These are phyloP conservation scores for Globisporangium heterothallicum DNA, from an alignment of 352 stramenopile genomes.

Conservation along the genomic window DNA sequence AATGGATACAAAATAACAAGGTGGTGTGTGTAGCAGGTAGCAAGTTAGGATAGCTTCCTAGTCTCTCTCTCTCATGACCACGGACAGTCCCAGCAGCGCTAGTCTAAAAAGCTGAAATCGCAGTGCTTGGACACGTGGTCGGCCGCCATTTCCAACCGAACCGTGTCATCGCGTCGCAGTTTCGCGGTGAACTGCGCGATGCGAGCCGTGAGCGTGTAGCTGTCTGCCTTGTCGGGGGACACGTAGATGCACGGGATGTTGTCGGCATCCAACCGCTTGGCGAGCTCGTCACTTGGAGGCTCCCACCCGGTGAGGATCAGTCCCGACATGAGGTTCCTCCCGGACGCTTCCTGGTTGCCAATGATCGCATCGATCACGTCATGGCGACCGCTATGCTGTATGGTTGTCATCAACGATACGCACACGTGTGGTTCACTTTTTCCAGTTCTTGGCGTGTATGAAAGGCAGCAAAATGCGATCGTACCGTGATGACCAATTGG, in stretches of 20 bases:
- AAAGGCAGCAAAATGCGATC: background rate
- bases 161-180: conserved; percentile 65
- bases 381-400: conserved; percentile 68
- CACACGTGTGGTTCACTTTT: no score
- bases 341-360: conserved; percentile 73
- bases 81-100: no score
- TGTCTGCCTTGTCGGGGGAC: conserved; percentile 75
- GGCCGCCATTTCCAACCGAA: conserved; percentile 69
- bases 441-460: no score
- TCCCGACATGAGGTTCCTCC: conserved; percentile 63
- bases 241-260: conserved; percentile 88
- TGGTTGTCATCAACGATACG: no score
- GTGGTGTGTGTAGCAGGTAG: no score
- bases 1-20: background rate
- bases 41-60: no score
- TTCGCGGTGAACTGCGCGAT: conserved; percentile 81
- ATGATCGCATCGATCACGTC: conserved; percentile 86
- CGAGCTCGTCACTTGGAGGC: conserved; percentile 58
- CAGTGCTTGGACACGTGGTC: conserved; percentile 80
- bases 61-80: no score
- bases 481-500: conserved; percentile 82
- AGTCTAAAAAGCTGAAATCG: conserved; percentile 71
- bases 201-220: conserved; percentile 81
- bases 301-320: conserved; percentile 85
- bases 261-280: conserved; percentile 62